These are phyloP conservation scores for Penicillium manginii DNA, from an alignment of 495 filamentous ascomycete species.

Conservation along the genomic window DNA sequence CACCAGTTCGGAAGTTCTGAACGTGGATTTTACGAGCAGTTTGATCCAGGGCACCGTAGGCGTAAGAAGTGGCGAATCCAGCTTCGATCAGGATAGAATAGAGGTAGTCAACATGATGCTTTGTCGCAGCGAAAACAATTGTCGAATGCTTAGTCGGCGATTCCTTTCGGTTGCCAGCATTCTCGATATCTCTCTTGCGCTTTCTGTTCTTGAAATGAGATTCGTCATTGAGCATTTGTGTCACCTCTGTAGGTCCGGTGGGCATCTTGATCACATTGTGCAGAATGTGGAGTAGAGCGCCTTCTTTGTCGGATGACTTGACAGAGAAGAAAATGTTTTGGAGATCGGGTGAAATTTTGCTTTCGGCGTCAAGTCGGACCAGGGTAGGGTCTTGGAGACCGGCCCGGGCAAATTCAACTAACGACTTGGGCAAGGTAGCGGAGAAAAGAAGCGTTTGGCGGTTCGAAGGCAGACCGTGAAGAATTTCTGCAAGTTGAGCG, in stretches of 20 bases:
- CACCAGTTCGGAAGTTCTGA: conserved; percentile 79
- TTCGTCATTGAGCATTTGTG: conserved; percentile 39
- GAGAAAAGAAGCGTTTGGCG: conserved; percentile 94
- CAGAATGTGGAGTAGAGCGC: conserved; percentile 83
- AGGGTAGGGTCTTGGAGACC: conserved; percentile 88
- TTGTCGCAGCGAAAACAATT: conserved; percentile 91
- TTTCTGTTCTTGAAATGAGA: conserved; percentile 64
- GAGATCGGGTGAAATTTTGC: conserved; percentile 92
- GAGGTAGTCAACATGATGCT: conserved; percentile 97
- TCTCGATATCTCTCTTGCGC: conserved; percentile 63
- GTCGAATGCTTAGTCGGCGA: conserved; percentile 72
- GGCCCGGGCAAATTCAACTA: conserved; percentile 94
- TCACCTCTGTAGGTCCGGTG: conserved; percentile 65
- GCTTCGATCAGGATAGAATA: conserved; percentile 69
- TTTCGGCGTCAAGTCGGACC: conserved; percentile 88
- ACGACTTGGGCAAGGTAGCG: conserved; percentile 86
- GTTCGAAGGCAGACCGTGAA: conserved; percentile 79
- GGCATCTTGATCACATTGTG: conserved; percentile 94
- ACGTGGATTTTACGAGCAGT: conserved; percentile 90
- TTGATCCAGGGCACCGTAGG: conserved; percentile 92
- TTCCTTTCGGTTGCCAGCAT: conserved; percentile 36
- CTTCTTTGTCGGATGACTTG: conserved; percentile 91
- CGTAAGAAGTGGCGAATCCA: conserved; percentile 88
- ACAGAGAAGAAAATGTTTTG: conserved; percentile 92
- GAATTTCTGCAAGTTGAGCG: conserved; percentile 88